Base-by-base conservation (phyloP, 306 rosid species). In the Pyrus communis region DNA sequence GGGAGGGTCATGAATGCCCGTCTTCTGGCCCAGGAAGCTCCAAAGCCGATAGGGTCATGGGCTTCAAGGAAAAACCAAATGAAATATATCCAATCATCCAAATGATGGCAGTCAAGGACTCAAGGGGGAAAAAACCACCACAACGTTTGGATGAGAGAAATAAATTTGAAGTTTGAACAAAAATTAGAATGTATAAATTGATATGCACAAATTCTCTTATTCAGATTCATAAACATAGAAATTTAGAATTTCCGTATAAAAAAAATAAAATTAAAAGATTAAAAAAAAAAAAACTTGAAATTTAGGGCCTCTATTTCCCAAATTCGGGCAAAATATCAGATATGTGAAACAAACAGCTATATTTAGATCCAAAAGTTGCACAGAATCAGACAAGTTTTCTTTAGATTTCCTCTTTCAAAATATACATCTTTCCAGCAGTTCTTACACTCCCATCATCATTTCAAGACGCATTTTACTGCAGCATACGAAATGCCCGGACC, bases 381-480 rank as follows among this genome's bases (percentile, higher is more conserved):
- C 5, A 27, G 45, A 45, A 71, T 78, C 57, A 70, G n/a, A 73
- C 69, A 83, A 63, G 65, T 73, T 70, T 42, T 74, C 64, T 61
- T 73, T 28, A 18, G 40, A 31, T 21, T 79, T 57, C 57, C 59
- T 72, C 79, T 49, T 57, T 69, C 35, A 57, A 67, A 67, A 72
- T 52, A 64, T 64, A 70, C 65, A 68, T 67, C 79, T 62, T 72
- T 55, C 75, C 69, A 63, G 59, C 58, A 30, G 43, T 31, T 75
- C 55, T 75, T 66, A 70, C 72, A 80, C 55, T 45, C 25, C 59
- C 74, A 30, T 25, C 65, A 77, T 25, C 21, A 76, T 78, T 73
- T 69, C 58, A 64, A 69, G 9, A 65, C 72, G 69, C 55, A 51
- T 76, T 79, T 86, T 80, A 75, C 72, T 25, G 66, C 69, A 84